phyloP scores from a whole-genome alignment of 305 asterid genomes.

The Solanum hybrid region DNA sequence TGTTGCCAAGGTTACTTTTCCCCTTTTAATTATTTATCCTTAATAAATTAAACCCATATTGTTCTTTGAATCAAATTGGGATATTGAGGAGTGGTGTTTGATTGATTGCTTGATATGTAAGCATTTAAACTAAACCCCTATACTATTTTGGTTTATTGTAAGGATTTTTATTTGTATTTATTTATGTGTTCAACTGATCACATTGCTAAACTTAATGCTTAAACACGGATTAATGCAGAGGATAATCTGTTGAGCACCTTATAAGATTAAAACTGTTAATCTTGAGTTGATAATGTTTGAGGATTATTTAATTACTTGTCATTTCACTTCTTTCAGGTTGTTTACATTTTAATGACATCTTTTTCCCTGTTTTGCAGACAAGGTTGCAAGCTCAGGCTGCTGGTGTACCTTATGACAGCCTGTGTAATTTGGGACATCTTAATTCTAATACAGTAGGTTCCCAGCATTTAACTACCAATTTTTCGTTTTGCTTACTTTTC shows the following conservation, averaged over 20 bases:
- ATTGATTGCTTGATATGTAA: neutral
- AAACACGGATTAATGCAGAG: neutral
- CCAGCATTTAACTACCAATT: neutral
- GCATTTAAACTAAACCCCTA: neutral
- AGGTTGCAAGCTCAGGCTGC: constrained; percentile 98
- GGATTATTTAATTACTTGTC: neutral
- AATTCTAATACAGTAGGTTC: constrained; percentile 35
- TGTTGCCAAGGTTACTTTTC: constrained; percentile 63
- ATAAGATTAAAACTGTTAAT: neutral
- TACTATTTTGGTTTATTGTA: neutral
- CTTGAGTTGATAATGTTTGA: neutral
- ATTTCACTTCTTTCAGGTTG: neutral
- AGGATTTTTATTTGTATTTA: neutral
- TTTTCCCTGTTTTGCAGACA: constrained; percentile 41
- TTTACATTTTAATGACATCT: neutral
- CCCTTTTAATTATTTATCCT: neutral
- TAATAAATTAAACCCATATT: neutral
- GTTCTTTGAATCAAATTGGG: neutral
- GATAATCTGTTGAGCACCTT: neutral
- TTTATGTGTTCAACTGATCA: neutral
- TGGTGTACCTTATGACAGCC: constrained; percentile 43
- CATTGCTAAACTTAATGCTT: neutral
- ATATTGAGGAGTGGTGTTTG: neutral
- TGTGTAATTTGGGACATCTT: constrained; percentile 28
- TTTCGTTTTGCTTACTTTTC: neutral